Base-by-base conservation (phyloP, 2,329 filamentous ascomycete genomes). In the Nothopassalora personata region DNA sequence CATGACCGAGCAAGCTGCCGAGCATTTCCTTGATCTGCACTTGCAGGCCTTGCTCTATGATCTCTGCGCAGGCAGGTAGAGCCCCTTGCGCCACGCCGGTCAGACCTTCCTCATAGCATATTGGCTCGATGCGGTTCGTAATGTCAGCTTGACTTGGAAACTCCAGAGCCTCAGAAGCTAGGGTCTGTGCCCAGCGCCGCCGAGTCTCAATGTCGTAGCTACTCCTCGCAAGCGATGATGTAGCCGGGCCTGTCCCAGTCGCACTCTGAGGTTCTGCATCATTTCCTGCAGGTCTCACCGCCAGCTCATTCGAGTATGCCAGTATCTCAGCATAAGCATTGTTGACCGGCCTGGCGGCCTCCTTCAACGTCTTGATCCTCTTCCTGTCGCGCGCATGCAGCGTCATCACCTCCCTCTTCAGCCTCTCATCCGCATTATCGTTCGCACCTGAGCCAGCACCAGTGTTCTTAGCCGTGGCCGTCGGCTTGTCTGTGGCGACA, bases 401-500 rank as follows among this genome's bases (percentile, higher is more conserved):
- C 57, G 81, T 79, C 84, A 87, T 87, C 13, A 86, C 79, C 73
- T 87, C 85, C 30, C 79, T 79, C 73, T 86, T 87, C 53, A 86
- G 72, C 63, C 84, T 73, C 71, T 86, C 84, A 69, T 87, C 84
- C 46, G 80, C 80, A 56, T 81, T 82, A 75, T 87, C 84, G 51
- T 82, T 83, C 19, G 80, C 70, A 34, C 78, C 75, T 13, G 80
- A 79, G n/a, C 67, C 66, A 4, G 67, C 65, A 39, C 62, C 64
- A 15, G 67, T 66, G 54, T 61, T 67, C 66, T 87, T 84, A 4
- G 90, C 88, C 15, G 89, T 91, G 54, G 85, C 81, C 45, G 76
- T 86, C 52, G 85, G 86, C 18, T 93, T 96, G 62, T 94, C 93
- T 62, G 83, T 85, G 34, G 83, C 83, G 43, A 82, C 81, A 51